phyloP scores from a whole-genome alignment of 345 rosid species.

The Schrenkiella parvula region DNA sequence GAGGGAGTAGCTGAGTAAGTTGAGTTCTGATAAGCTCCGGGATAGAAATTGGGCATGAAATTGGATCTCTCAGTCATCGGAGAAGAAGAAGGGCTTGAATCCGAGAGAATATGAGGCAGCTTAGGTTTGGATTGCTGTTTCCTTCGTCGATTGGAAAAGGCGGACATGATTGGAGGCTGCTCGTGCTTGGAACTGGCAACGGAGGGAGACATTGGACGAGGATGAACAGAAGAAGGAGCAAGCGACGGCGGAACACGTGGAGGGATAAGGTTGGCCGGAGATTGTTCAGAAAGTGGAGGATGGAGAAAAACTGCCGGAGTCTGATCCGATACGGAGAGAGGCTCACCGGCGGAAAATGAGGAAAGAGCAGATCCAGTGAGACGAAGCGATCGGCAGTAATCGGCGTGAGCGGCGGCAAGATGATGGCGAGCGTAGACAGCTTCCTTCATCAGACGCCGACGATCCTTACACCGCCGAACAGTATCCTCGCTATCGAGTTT shows the following conservation, averaged over 20 bases:
- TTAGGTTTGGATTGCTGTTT: slow-evolving; percentile 35
- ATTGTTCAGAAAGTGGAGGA: slow-evolving; percentile 21
- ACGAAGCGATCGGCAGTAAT: slow-evolving; percentile 85
- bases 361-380: slow-evolving; percentile 84
- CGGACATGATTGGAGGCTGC: slow-evolving; percentile 46
- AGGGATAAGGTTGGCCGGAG: slow-evolving; percentile 13
- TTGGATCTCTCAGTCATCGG: slow-evolving; percentile 52
- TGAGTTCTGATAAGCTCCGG: slow-evolving; percentile 65
- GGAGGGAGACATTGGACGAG: slow-evolving; percentile 42
- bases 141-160: slow-evolving; percentile 37
- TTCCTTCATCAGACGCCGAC: slow-evolving; percentile 87
- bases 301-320: slow-evolving; percentile 80
- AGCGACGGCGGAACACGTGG: slow-evolving; percentile 47
- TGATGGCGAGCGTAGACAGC: slow-evolving; percentile 85
- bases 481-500: slow-evolving; percentile 91
- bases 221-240: slow-evolving; percentile 33
- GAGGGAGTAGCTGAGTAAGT: slow-evolving; percentile 78
- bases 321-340: slow-evolving; percentile 70
- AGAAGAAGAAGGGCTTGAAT: slow-evolving; percentile 54
- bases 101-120: slow-evolving; percentile 86
- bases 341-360: slow-evolving; percentile 71
- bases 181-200: slow-evolving; percentile 47
- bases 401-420: slow-evolving; percentile 85
- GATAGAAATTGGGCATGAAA: slow-evolving; percentile 44
- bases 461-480: slow-evolving; percentile 85